A percentile compares a stretch with the other conserved stretches of the same genome.
Evolutionary conservation across 805 yeast genomes (phyloP).

Genomic region (Yamadazyma sp.): DNA sequence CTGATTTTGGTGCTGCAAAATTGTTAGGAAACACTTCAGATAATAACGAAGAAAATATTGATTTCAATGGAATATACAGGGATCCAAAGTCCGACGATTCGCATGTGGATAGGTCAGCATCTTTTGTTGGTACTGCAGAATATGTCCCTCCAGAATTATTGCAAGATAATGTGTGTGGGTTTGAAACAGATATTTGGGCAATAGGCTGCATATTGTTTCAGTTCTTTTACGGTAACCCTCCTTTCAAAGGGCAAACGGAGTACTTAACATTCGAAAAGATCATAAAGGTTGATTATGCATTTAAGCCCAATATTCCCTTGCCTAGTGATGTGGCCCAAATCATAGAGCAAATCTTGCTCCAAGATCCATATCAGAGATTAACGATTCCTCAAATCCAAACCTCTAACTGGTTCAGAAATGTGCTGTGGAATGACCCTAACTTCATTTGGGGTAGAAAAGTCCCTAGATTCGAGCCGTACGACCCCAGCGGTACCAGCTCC

Average conservation of each 20-base stretch:
- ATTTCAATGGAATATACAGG: slow-evolving; percentile 25
- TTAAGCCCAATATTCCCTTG: slow-evolving; percentile 23
- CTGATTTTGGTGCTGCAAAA: slow-evolving; percentile 98
- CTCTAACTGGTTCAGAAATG: slow-evolving; percentile 37
- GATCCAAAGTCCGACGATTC: slow-evolving; percentile 25
- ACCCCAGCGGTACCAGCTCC: slow-evolving; percentile 2
- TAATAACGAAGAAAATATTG: slow-evolving; percentile 34
- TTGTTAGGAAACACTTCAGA: slow-evolving; percentile 39
- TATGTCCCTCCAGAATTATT: slow-evolving; percentile 92
- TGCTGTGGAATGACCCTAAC: slow-evolving; percentile 41
- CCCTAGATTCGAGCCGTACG: slow-evolving; percentile 32
- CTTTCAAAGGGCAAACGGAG: slow-evolving; percentile 85
- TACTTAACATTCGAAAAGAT: slow-evolving; percentile 87
- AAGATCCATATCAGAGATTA: slow-evolving; percentile 32
- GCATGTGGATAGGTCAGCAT: slow-evolving; percentile 39
- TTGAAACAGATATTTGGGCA: slow-evolving; percentile 90
- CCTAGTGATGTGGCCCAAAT: slow-evolving; percentile 30
- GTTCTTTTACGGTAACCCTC: slow-evolving; percentile 80
- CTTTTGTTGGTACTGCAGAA: slow-evolving; percentile 89
- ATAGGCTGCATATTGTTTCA: slow-evolving; percentile 86
- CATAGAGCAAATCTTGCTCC: slow-evolving; percentile 32
- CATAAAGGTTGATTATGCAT: slow-evolving; percentile 69
- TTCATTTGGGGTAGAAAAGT: slow-evolving; percentile 40
- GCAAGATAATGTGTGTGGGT: slow-evolving; percentile 75
- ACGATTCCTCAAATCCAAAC: slow-evolving; percentile 35